Evolutionary conservation across 1,139 yeast species (phyloP).

Genomic region (Nakaseomyces delphensis): DNA sequence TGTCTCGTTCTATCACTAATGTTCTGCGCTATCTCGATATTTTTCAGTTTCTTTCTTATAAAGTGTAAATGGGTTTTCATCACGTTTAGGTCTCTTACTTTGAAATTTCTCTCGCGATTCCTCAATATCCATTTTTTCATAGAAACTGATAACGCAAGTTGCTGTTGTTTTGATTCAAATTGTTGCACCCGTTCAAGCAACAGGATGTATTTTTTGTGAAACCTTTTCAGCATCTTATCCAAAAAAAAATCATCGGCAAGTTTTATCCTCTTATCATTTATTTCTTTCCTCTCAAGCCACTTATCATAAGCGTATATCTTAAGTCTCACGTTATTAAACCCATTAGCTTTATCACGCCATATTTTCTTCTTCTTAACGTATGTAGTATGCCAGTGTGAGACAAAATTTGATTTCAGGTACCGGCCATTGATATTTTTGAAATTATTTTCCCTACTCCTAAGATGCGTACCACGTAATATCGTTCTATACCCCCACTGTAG

Average conservation of each 20-base stretch:
- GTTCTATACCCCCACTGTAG: background rate
- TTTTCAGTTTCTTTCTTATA: background rate
- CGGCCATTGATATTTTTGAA: background rate
- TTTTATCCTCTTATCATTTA: background rate
- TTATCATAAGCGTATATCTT: conserved; percentile 5
- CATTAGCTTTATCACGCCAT: conserved; percentile 1
- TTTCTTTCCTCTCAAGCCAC: conserved; percentile 5
- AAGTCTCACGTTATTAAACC: conserved; percentile 1
- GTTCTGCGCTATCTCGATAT: background rate
- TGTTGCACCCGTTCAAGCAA: background rate
- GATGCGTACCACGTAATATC: background rate
- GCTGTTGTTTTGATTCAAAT: background rate
- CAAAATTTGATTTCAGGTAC: background rate
- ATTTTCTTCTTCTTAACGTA: background rate
- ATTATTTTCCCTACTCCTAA: background rate
- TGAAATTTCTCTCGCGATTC: background rate
- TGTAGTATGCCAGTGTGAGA: conserved; percentile 1
- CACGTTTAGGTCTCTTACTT: background rate
- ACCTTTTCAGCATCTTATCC: conserved; percentile 4
- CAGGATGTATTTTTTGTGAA: background rate
- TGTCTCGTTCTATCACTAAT: background rate
- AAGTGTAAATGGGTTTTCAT: background rate
- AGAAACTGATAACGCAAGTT: background rate
- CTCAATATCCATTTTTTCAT: conserved; percentile 4
- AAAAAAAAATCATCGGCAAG: conserved; percentile 6